Conservation (phyloP, 2,329 filamentous ascomycete genomes). For the Moelleriella libera region DNA sequence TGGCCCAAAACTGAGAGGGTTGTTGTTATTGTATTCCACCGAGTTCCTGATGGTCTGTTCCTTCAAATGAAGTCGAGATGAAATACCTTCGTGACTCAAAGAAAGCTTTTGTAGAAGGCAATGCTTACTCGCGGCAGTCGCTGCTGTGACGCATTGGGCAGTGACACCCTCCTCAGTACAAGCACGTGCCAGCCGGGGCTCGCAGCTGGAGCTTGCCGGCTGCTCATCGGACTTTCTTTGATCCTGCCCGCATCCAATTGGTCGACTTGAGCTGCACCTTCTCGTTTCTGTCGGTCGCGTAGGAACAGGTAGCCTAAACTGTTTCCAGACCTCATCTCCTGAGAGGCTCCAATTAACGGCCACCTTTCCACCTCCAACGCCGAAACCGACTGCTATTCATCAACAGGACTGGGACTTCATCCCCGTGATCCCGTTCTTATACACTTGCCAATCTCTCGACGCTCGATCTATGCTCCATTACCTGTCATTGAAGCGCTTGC, state of each 20-base stretch:
- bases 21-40: no score
- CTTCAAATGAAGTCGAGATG: no score
- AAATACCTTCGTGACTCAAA: no score
- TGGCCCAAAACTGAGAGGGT: no score
- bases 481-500: not conserved
- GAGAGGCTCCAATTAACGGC: not conserved
- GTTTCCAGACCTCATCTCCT: slow-evolving; percentile 9
- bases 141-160: no score
- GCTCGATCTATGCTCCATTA: no score
- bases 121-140: no score
- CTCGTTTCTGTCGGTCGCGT: slow-evolving; percentile 4
- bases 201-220: no score
- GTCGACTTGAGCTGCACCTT: slow-evolving; percentile 2
- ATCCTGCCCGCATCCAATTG: slow-evolving; percentile 7
- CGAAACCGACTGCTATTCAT: not conserved
- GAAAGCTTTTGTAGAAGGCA: no score
- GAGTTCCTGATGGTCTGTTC: no score
- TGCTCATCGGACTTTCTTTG: slow-evolving; percentile 8
- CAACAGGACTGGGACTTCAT: not conserved
- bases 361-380: not conserved
- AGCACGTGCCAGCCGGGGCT: no score
- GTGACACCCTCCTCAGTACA: no score
- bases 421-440: not conserved
- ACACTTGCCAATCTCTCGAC: not conserved
- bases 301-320: slow-evolving; percentile 19